Percentiles rank a stretch among this genome's conserved stretches.
Conservation (phyloP, 1,139 yeast species). For the Pichiaceae sp. region DNA sequence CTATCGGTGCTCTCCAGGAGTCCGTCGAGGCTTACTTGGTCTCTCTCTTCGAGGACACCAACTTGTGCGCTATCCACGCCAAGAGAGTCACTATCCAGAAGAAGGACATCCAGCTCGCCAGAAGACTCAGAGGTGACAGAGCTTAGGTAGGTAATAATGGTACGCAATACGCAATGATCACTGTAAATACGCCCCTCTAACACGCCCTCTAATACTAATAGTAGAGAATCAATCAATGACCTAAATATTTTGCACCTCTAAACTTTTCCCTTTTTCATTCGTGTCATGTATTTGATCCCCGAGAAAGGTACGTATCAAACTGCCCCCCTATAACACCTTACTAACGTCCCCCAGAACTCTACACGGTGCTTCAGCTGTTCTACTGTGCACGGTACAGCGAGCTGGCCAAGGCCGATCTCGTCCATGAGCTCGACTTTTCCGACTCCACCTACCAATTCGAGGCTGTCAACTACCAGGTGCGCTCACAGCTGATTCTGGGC, state of each 20-base stretch:
- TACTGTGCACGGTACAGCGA: conserved; percentile 13
- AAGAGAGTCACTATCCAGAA: conserved; percentile 99
- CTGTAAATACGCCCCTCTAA: too few species aligned
- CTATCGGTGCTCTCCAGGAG: conserved; percentile 98
- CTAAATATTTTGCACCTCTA: too few species aligned
- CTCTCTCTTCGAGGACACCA: conserved; percentile 64
- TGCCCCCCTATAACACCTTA: not conserved
- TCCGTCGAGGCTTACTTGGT: conserved; percentile 96
- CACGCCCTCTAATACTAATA: too few species aligned
- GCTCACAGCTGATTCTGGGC: conserved; percentile 8
- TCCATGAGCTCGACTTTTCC: conserved; percentile 13
- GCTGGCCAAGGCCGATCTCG: conserved; percentile 9
- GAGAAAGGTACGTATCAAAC: conserved; percentile 8
- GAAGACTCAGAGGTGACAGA: conserved; percentile 99
- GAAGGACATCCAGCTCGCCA: conserved; percentile 98
- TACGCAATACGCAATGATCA: conserved; percentile 64
- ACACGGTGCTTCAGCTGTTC: conserved; percentile 14
- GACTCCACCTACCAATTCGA: conserved; percentile 12
- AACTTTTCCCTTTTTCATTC: too few species aligned
- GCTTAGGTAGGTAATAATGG: conserved; percentile 84
- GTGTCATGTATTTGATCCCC: conserved; percentile 14
- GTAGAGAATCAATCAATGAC: not conserved
- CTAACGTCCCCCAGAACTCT: conserved; percentile 9
- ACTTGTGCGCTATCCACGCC: conserved; percentile 98
- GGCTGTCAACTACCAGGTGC: conserved; percentile 13